Base-by-base conservation (phyloP, 1,284 basidiomycete species). In the Trichosporon ovoides region DNA sequence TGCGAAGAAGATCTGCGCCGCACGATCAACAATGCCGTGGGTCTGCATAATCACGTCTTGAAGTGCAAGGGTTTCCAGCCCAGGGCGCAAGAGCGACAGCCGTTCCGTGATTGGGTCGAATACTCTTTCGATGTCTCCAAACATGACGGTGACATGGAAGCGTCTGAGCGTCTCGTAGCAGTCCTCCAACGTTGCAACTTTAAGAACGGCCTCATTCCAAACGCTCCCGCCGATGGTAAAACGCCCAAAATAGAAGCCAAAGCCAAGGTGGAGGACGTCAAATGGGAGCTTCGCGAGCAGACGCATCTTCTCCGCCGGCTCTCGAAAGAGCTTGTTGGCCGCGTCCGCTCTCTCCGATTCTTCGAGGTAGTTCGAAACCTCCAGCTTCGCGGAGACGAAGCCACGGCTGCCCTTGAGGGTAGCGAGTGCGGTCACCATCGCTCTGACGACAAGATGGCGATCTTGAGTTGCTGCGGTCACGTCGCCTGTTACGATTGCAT, bases 401-500 rank as follows among this genome's bases (percentile, higher is more conserved):
- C 68, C 6, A 54, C 38, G 33, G 59, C 56, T 1, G 65, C 67
- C 10, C 59, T 68, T 5, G 66, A 67, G 40, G 57, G 58, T 9
- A 71, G 70, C 11, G 66, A 58, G 43, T 71, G 73, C 52, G 58
- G 58, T 22, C 69, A 78, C 82, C 49, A 77, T 77, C 64, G 76
- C 85, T 81, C 85, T 1, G 80, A 86, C 60, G 78, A 82, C 12
- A 87, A 91, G 55, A 83, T 91, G 65, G 86, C 89, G 11, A 86
- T 95, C 3, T 81, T 94, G 22, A 93, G 91, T 2, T 91, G 89
- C 28, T 96, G 91, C 68, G 91, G 91, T 7, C 91, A 96, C 72
- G 85, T 84, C 66, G 89, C 91, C 3, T 93, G 90, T 68, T 75
- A 83, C 66, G 76, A 80, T 2, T 92, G 90, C 68, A 87, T 95